Evolutionary conservation across 257 asterid species (phyloP), one percentile per base, ranked within the genome.

Genomic region (Cordia subcordata): DNA sequence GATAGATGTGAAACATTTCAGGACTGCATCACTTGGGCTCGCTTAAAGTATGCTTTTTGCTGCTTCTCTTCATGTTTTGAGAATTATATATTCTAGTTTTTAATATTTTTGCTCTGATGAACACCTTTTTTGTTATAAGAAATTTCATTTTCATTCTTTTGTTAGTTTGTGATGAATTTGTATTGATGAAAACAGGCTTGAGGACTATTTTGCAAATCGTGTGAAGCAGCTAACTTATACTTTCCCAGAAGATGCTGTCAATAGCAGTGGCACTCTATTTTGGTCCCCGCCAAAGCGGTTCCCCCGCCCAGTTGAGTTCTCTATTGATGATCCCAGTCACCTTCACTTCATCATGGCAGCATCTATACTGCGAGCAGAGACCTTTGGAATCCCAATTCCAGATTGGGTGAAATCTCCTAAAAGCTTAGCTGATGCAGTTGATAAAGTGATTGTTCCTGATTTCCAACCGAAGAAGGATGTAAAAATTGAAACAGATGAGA

Each of bases 251-350:
- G 77, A 77, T 63, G 79, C 82, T 63, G 60, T 44, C 4, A 77
- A 71, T 15, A 77, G 75, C 58, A 77, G 55, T 17, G 79, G 79
- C 9, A 70, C 72, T 4, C 76, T 70, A 21, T 77, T 77, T 37
- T 77, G 82, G 82, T 77, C 82, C 9, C 79, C 82, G 10, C 82
- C 82, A 13, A 77, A 77, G 61, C 77, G 77, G 62, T 69, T 76
- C 20, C 82, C 82, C 0, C 78, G 61, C 13, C 65, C 82, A 0
- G 72, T 76, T 21, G 61, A 72, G 72, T 76, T 76, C 58, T 73
- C 82, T 17, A 46, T 14, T 13, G 18, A 40, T 22, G 82, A 77
- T 59, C 27, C 21, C 42, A 73, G 79, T 56, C 73, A 77, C 27
- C 73, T 77, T 63, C 67, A 73, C 8, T 77, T 61, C 49, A 57